Percentiles rank a stretch among this genome's conserved stretches.
These are phyloP conservation scores for Cladosporium sp. DNA, from an alignment of 2,329 filamentous ascomycete genomes.

Conservation along the genomic window DNA sequence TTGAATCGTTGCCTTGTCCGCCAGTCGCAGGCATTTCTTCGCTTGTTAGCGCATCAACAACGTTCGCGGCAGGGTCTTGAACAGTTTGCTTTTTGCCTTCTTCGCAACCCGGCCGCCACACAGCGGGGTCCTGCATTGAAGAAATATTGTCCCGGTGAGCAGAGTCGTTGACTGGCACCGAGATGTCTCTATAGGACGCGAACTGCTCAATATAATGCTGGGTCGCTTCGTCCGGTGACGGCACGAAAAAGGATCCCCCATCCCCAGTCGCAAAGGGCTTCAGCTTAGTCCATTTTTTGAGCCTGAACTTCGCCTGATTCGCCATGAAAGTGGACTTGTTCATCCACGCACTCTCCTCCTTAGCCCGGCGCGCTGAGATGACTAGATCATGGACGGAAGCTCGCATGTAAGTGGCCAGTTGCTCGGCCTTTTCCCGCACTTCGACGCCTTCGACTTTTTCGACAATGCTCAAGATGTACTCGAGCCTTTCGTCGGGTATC, in stretches of 20 bases:
- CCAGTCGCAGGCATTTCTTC: background rate
- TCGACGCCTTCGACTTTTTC: slow-evolving; percentile 7
- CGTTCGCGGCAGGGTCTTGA: no score
- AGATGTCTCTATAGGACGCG: no score
- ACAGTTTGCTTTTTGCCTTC: background rate
- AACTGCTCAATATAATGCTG: no score
- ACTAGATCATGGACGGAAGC: background rate
- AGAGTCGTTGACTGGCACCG: no score
- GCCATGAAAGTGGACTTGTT: background rate
- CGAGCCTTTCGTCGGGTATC: slow-evolving; percentile 6
- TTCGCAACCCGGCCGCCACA: background rate
- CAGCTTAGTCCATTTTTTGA: slow-evolving; percentile 8
- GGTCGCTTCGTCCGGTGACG: no score
- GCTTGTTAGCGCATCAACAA: background rate
- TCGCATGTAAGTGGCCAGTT: slow-evolving; percentile 3
- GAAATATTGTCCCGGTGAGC: no score
- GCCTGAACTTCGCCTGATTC: background rate
- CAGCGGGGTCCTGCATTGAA: no score
- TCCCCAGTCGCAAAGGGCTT: slow-evolving; percentile 2
- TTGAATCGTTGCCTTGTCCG: no score
- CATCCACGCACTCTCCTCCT: background rate
- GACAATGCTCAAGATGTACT: slow-evolving; percentile 15
- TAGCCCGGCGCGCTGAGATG: background rate
- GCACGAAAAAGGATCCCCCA: background rate
- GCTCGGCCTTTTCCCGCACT: background rate